Percentiles rank a stretch among this genome's conserved stretches.
Conservation (phyloP, 352 stramenopile genomes). For the Globisporangium irregulare region DNA sequence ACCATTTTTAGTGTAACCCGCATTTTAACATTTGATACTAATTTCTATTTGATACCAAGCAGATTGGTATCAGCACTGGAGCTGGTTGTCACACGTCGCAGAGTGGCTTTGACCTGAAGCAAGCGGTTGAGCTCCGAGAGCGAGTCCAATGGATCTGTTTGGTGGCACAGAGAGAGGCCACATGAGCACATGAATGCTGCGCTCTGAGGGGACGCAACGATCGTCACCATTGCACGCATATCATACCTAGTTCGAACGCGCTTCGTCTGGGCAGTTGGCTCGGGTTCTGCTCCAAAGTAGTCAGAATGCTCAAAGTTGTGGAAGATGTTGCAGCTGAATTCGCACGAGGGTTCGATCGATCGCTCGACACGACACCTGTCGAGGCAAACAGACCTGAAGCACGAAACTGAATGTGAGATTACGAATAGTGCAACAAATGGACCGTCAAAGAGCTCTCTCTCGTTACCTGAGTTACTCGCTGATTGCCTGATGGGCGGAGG, state of each 20-base stretch:
- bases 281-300: constrained; percentile 11
- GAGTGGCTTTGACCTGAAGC: constrained; percentile 49
- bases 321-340: background rate
- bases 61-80: background rate
- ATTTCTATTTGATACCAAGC: background rate
- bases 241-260: constrained; percentile 26
- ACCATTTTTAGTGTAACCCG: too few species aligned
- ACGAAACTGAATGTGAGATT: background rate
- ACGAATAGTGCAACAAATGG: background rate
- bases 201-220: background rate
- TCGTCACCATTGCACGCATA: background rate
- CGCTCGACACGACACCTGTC: background rate
- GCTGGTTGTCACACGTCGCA: constrained; percentile 26
- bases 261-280: constrained; percentile 6
- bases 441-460: background rate
- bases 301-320: constrained; percentile 5
- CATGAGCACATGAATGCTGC: background rate
- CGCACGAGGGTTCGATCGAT: background rate
- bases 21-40: background rate
- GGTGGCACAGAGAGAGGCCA: background rate
- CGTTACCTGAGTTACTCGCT: constrained; percentile 3
- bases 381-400: background rate
- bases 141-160: constrained; percentile 40
- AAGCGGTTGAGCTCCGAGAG: constrained; percentile 57
- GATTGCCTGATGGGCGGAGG: background rate